Base-by-base conservation (phyloP, 106 monocot species). In the Apostasia shenzhenica region DNA sequence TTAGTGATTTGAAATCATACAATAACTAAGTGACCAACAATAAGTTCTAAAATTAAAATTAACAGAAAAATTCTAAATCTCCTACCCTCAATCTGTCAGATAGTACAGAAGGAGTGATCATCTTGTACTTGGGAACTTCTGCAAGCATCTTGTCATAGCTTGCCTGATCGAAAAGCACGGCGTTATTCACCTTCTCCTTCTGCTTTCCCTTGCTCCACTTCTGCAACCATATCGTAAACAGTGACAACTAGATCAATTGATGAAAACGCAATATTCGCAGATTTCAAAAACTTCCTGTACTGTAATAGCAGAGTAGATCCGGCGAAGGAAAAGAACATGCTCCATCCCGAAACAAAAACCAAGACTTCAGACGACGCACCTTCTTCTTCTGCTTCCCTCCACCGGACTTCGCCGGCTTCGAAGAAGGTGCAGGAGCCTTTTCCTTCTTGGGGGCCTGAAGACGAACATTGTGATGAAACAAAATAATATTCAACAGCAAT, bases 341-440 rank as follows among this genome's bases (percentile, higher is more conserved):
- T 0, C 26, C 26, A 26, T 26, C 26, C 26, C 26, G 26, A 26
- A 26, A 26, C 26, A 26, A 26, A 26, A 26, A 26, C 26, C 26
- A 26, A 26, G 26, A 26, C 26, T 26, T 26, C 50, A 50, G 8
- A 50, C 50, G 0, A 39, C 59, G 26, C 11, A 79, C 79, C 79
- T 79, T 79, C 73, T 79, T 79, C 69, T 79, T 79, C 68, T 79
- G 79, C 74, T 79, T 79, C 13, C 79, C 79, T 40, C 79, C 79
- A 10, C 79, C 79, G 45, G 79, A 79, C 64, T 79, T 79, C 38
- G 79, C 74, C 2, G 79, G 79, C 63, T 79, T 79, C 48, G 79
- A 79, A 55, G 79, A 61, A 38, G 79, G 69, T 11, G 74, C 63
- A 7, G 79, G 57, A 6, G 69, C 73, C 74, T 79, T 79, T 8